phyloP scores from a whole-genome alignment of 2,329 filamentous ascomycete genomes.

The Colletotrichum theobromicola region DNA sequence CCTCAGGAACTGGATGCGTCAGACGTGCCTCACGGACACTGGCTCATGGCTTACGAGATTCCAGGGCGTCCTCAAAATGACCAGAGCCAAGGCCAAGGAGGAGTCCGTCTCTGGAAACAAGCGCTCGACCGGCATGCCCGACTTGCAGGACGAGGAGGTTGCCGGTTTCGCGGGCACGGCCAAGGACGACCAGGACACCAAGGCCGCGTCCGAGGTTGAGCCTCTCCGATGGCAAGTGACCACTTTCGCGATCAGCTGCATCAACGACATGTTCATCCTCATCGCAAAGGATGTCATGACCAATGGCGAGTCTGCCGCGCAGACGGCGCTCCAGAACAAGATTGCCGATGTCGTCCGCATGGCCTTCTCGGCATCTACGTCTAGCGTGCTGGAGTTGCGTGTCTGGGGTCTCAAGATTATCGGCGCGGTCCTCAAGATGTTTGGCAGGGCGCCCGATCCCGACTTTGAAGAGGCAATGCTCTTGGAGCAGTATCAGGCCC shows the following conservation, averaged over 20 bases:
- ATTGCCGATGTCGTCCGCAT: constrained; percentile 94
- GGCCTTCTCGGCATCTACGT: constrained; percentile 96
- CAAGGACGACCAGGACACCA: constrained; percentile 56
- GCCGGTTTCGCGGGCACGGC: constrained; percentile 79
- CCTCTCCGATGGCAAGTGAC: constrained; percentile 94
- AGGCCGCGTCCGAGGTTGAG: constrained; percentile 73
- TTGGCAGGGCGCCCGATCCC: constrained; percentile 92
- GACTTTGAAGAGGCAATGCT: constrained; percentile 98
- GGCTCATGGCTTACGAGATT: constrained; percentile 87
- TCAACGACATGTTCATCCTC: constrained; percentile 81
- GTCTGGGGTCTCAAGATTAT: constrained; percentile 94
- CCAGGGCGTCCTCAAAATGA: constrained; percentile 89
- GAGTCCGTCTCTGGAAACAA: constrained; percentile 49
- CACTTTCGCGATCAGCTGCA: constrained; percentile 89
- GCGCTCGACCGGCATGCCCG: constrained; percentile 61
- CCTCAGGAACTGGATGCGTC: constrained; percentile 90
- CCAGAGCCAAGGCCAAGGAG: constrained; percentile 69
- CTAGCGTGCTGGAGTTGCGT: constrained; percentile 86
- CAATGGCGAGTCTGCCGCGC: constrained; percentile 79
- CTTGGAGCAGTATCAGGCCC: constrained; percentile 96
- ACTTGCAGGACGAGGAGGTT: constrained; percentile 94
- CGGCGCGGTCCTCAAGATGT: constrained; percentile 91
- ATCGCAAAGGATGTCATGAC: constrained; percentile 80
- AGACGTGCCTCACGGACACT: constrained; percentile 83
- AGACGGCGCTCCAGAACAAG: constrained; percentile 78